Evolutionary conservation across 768 basidiomycete species (phyloP), one percentile per base, ranked within the genome.

Genomic region (Suillus cothurnatus): DNA sequence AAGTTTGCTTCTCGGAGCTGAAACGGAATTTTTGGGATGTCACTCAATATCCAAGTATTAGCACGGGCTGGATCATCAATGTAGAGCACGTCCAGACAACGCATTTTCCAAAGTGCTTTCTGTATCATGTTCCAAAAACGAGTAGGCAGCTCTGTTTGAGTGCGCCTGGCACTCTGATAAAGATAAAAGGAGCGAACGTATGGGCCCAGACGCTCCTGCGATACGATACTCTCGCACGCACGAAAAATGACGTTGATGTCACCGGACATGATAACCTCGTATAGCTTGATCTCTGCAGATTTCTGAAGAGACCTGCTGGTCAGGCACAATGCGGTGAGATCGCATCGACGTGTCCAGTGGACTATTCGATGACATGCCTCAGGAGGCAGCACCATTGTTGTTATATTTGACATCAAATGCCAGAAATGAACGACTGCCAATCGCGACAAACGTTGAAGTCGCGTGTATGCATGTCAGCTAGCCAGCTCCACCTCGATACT

Each of bases 1-100:
- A 88, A 71, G 31, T 77, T 80, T 5, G 82, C 80, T 53, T 88
- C 85, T 55, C 71, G 74, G 28, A 88, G 80, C 62, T 81, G 81
- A 74, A 87, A 87, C 19, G 71, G 76, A 41, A 76, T 76, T 57
- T 78, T 71, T 3, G 77, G 67, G 2, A 75, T 71, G 53, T 79
- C 74, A 68, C 81, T 72, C 65, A 87, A 71, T 23, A 88, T 71
- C 84, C 84, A 87, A 21, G 79, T 74, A 67, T 82, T 79, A 1
- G 73, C 38, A 64, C 72, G 72, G 6, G 74, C 67, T 26, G 78
- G 71, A 67, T 86, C 84, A 34, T 74, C 74, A 6, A 88, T 69
- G 55, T 77, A 65, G 31, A 88, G 78, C 9, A 61, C 67, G 56
- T 86, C 81, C 26, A 89, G 77, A 26, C 81, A 80, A 61, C 70